Base-by-base conservation (phyloP, 1,284 basidiomycete species). In the Ganoderma leucocontextum region DNA sequence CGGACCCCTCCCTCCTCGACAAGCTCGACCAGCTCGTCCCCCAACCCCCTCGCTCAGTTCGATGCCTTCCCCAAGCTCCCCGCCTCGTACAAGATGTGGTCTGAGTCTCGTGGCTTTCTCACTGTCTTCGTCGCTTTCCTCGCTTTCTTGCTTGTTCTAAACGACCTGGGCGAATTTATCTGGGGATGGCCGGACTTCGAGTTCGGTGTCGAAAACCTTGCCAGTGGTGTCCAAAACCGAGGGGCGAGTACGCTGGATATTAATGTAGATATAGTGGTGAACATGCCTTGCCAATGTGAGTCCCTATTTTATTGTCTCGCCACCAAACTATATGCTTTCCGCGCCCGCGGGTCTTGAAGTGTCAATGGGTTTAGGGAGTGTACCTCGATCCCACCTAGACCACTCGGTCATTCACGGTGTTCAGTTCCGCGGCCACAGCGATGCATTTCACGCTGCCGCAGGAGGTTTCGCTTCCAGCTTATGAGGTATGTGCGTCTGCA, bases 61-160 rank as follows among this genome's bases (percentile, higher is more conserved):
- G 93, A 95, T 83, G 95, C 95, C 0, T 96, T 96, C 76, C 94
- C 95, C 60, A 96, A 98, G 80, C 85, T 96, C 6, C 94, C 95
- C 35, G 87, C 94, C 15, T 92, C 94, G 0, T 99, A 98, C 86
- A 95, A 93, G 74, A 81, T 91, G 29, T 90, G 93, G 66, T 95
- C 96, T 2, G 90, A 93, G 72, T 89, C 92, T 22, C 92, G 97
- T 60, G 97, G 97, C 0, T 87, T 97, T 76, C 82, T 97, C 76
- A 99, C 97, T 6, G 77, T 98, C 71, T 83, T 96, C 63, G 90
- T 98, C 33, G 83, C 85, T 2, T 70, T 93, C 19, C 75, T 95
- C 59, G 92, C 95, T 19, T 83, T 94, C 63, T 73, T 95, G 44
- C 86, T 96, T 36, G 85, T 95, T 64, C 86, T 96, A 76, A 95